Conservation (phyloP, 305 asterid genomes). For the Fraxinus sp. region DNA sequence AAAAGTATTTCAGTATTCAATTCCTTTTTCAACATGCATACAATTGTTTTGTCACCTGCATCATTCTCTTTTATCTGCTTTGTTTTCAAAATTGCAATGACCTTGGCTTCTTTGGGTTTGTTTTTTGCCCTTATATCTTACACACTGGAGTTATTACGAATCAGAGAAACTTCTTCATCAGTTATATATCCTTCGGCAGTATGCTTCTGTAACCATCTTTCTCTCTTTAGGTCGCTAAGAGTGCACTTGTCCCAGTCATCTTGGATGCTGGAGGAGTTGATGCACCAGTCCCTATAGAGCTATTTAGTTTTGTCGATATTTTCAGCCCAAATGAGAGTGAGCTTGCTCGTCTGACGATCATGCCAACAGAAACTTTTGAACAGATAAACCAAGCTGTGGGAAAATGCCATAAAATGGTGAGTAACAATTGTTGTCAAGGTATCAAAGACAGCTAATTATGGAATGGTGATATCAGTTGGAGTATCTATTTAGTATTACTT, state of each 20-base stretch:
- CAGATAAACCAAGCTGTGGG: conserved; percentile 75
- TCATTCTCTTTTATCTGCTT: background rate
- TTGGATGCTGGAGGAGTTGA: conserved; percentile 96
- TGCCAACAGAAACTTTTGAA: conserved; percentile 78
- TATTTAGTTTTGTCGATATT: conserved; percentile 54
- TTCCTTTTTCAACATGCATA: background rate
- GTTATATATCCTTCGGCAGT: background rate
- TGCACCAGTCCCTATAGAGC: conserved; percentile 72
- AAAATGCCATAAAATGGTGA: conserved; percentile 75
- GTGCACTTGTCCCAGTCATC: conserved; percentile 73
- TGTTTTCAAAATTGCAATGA: background rate
- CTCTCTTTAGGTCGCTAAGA: conserved; percentile 69
- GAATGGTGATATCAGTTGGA: background rate
- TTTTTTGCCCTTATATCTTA: background rate
- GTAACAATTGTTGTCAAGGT: conserved; percentile 11
- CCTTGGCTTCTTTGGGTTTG: background rate
- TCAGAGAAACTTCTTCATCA: background rate
- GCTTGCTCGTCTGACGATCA: conserved; percentile 75
- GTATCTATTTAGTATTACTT: background rate
- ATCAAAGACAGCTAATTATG: background rate
- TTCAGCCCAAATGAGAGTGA: conserved; percentile 92
- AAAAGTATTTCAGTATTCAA: background rate
- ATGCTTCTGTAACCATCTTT: conserved; percentile 1
- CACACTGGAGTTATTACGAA: background rate
- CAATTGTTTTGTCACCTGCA: background rate